A percentile compares a stretch with the other conserved stretches of the same genome.
These are phyloP conservation scores for Linnemannia hyalina DNA, from an alignment of 192 early-diverging fungal species.

Conservation along the genomic window DNA sequence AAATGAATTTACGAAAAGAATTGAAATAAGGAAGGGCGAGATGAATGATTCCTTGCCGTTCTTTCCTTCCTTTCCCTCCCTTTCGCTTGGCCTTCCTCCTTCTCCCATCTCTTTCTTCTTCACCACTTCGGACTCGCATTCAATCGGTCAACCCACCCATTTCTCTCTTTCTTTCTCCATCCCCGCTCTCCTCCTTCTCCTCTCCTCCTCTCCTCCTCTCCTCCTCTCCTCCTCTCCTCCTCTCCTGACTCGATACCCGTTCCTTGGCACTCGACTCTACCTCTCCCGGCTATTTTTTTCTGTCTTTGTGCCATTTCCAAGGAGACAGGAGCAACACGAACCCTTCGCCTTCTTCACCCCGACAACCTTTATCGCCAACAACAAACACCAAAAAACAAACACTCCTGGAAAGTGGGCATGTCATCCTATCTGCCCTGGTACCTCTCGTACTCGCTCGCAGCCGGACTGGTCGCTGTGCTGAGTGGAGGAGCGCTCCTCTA, in stretches of 20 bases:
- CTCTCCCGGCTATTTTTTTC: background rate
- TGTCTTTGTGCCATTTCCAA: background rate
- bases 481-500: conserved; percentile 68
- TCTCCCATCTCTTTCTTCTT: background rate
- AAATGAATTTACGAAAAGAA: background rate
- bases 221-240: background rate
- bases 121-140: background rate
- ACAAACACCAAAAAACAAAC: background rate
- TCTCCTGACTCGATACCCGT: background rate
- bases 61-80: background rate
- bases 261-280: background rate
- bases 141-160: background rate
- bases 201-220: too few species aligned
- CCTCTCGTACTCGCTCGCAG: conserved; percentile 60
- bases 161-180: conserved; percentile 3
- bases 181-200: background rate
- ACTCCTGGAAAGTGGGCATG: conserved; percentile 16
- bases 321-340: background rate
- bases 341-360: background rate
- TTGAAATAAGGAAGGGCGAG: background rate
- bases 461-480: conserved; percentile 59
- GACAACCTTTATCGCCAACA: background rate
- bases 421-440: conserved; percentile 57
- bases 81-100: background rate
- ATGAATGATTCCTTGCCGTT: background rate